phyloP scores from a whole-genome alignment of 176 grass and related monocot species.

The Oryza officinalis region DNA sequence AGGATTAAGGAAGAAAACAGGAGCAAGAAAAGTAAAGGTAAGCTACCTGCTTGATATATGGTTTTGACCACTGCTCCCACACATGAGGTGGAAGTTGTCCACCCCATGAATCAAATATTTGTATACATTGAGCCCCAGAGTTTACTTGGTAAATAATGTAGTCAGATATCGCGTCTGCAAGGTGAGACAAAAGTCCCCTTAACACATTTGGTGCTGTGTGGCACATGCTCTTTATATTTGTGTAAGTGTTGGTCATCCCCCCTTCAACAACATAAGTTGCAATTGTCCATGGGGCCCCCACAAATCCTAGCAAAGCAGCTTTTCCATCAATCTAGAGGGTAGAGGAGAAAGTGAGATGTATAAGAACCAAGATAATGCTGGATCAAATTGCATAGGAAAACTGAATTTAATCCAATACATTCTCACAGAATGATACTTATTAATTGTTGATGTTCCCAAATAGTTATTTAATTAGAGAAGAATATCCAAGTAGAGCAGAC shows the following conservation, averaged over 20 bases:
- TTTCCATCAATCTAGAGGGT: slow-evolving; percentile 72
- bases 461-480: background rate
- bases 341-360: slow-evolving; percentile 25
- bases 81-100: slow-evolving; percentile 95
- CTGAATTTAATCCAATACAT: background rate
- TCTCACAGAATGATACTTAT: slow-evolving; percentile 8
- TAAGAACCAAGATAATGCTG: slow-evolving; percentile 16
- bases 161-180: slow-evolving; percentile 81
- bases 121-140: slow-evolving; percentile 94
- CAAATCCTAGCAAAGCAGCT: slow-evolving; percentile 94
- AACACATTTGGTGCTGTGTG: slow-evolving; percentile 80
- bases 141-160: slow-evolving; percentile 96
- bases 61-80: slow-evolving; percentile 98
- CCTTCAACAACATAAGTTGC: slow-evolving; percentile 98
- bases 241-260: slow-evolving; percentile 83
- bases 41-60: slow-evolving; percentile 87
- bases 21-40: slow-evolving; percentile 39
- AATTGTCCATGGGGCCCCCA: slow-evolving; percentile 97
- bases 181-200: slow-evolving; percentile 82
- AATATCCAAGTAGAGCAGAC: background rate
- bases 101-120: slow-evolving; percentile 99
- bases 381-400: slow-evolving; percentile 13
- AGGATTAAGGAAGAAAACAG: slow-evolving; percentile 19
- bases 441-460: slow-evolving; percentile 11
- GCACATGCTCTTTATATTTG: slow-evolving; percentile 95